Evolutionary conservation across 1,284 basidiomycete genomes (phyloP), one percentile per base, ranked within the genome.

Genomic region (Sanghuangporus baumii): DNA sequence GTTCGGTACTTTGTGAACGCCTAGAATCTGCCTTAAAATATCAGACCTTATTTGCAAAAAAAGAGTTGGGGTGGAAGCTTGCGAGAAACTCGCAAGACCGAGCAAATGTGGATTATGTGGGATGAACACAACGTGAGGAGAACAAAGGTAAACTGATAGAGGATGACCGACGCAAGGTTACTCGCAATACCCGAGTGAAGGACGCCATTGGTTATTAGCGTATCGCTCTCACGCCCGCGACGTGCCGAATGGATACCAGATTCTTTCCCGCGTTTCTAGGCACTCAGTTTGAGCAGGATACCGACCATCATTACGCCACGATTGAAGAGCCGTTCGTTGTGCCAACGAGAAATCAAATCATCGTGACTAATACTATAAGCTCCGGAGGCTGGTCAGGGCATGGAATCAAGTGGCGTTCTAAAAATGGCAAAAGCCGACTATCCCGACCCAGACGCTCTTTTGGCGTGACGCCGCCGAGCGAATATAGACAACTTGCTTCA

Each of bases 301-400:
- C 36, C 52, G 34, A 37, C 26, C 52, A 37, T 54, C 31, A 37
- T 37, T 12, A 31, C 52, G 50, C 31, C 14, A 23, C 52, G 8
- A 1, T 36, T 37, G 11, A n/a, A 11, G 14, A 18, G 31, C 52
- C 14, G 14, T 31, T 34, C 52, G 1, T n/a, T 54, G 47, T 48
- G 18, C 20, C 6, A 36, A 36, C 16, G 11, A 36, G n/a, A n/a
- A 54, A 54, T n/a, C 34, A 34, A 54, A 26, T 26, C 23, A 16
- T n/a, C 40, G 16, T 46, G 14, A 46, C 16, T 46, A 46, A 31
- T 4, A 31, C 26, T 31, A 31, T 31, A 23, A 65, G 81, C 81
- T 67, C 16, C n/a, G 26, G 7, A 54, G 26, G 51, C 36, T 34
- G 36, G 51, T 23, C 11, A 54, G 36, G 26, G 11, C 51, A 23